A percentile compares a stretch with the other conserved stretches of the same genome.
Evolutionary conservation across 805 yeast genomes (phyloP).

Genomic region (Wickerhamomyces bovis): DNA sequence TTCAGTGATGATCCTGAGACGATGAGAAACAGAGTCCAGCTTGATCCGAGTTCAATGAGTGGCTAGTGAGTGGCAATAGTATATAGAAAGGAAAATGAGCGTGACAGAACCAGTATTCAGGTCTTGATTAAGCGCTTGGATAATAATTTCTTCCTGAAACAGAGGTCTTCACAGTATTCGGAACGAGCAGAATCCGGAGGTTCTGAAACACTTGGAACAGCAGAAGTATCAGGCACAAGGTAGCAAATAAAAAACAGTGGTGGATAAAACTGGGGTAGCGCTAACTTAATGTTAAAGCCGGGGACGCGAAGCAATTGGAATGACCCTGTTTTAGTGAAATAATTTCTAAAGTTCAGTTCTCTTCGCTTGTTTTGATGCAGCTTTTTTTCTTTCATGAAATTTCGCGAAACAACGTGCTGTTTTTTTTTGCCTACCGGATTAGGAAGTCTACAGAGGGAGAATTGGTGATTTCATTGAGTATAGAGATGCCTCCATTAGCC

Average conservation of each 20-base stretch:
- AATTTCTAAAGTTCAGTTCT: not conserved
- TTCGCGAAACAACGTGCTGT: not conserved
- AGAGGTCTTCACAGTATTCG: not conserved
- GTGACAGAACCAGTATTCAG: not conserved
- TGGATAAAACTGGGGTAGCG: not conserved
- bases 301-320: not conserved
- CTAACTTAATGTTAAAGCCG: not conserved
- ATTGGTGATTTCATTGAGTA: not conserved
- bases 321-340: not conserved
- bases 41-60: not conserved
- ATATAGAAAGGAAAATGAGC: not conserved
- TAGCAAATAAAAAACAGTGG: not conserved
- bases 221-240: not conserved
- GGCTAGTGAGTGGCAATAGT: not conserved
- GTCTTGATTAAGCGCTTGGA: not conserved
- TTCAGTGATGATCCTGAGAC: not conserved
- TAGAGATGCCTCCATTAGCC: too few species aligned
- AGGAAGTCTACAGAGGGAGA: not conserved
- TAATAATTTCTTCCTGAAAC: not conserved
- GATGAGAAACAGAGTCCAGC: not conserved
- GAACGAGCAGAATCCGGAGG: not conserved
- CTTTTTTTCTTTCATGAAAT: not conserved
- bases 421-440: not conserved
- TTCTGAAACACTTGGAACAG: not conserved
- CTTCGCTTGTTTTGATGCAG: not conserved